phyloP scores from a whole-genome alignment of 352 stramenopile species.

The Phytophthora quininea region DNA sequence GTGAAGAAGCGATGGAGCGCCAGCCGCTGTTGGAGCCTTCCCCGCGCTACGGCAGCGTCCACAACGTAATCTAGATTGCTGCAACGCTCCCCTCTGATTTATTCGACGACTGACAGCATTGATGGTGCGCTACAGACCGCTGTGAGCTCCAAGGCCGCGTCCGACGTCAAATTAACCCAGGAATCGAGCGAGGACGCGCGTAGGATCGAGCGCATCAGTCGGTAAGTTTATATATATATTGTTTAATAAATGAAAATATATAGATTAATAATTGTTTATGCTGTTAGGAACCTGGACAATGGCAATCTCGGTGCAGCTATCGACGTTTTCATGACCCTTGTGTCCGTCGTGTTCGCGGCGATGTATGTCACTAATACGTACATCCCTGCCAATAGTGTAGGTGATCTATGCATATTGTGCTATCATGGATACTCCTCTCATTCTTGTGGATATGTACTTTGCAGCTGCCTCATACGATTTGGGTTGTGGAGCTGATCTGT shows the following conservation, averaged over 20 bases:
- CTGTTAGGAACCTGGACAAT: slow-evolving; percentile 75
- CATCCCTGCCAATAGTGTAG: slow-evolving; percentile 61
- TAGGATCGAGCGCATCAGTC: slow-evolving; percentile 44
- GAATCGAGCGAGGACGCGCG: slow-evolving; percentile 29
- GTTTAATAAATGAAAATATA: neutral
- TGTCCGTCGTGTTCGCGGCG: slow-evolving; percentile 64
- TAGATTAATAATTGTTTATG: neutral
- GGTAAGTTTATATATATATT: slow-evolving; percentile 20
- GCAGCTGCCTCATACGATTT: slow-evolving; percentile 73
- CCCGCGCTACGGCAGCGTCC: slow-evolving; percentile 39
- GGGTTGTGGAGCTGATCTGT: slow-evolving; percentile 71
- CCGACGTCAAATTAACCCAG: slow-evolving; percentile 17
- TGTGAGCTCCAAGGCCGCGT: slow-evolving; percentile 21
- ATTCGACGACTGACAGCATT: too few relatives aligned
- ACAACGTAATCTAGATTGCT: slow-evolving; percentile 12
- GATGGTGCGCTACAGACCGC: neutral
- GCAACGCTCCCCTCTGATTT: too few relatives aligned
- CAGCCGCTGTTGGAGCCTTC: slow-evolving; percentile 32
- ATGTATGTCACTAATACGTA: slow-evolving; percentile 86
- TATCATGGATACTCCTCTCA: slow-evolving; percentile 3
- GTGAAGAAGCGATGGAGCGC: slow-evolving; percentile 40
- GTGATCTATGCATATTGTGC: neutral
- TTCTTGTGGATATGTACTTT: slow-evolving; percentile 2
- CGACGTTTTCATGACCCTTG: slow-evolving; percentile 62
- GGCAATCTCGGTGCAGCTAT: slow-evolving; percentile 69